These are phyloP conservation scores for Aegilops tauschii DNA, from an alignment of 176 grass and related monocot genomes.

Conservation along the genomic window DNA sequence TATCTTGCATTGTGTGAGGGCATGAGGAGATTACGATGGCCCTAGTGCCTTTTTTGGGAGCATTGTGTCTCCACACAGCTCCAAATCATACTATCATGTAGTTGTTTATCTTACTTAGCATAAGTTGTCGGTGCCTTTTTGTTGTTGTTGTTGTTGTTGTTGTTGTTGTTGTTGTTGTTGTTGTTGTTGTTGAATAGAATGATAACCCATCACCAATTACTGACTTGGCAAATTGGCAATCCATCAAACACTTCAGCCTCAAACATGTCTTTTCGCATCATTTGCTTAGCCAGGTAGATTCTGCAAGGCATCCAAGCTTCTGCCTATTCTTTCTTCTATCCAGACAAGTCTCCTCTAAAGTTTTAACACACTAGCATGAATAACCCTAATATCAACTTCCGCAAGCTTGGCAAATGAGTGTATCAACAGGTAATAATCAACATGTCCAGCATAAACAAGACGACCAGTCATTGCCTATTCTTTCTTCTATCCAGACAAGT, in stretches of 20 bases:
- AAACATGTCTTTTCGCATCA: neutral
- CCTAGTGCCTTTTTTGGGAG: too few species aligned
- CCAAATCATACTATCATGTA: too few species aligned
- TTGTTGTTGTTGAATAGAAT: too few species aligned
- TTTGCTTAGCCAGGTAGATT: too few species aligned
- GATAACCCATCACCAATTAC: neutral
- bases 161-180: too few species aligned
- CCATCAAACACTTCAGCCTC: neutral
- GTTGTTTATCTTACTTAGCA: too few species aligned
- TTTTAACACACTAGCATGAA: conserved; percentile 65
- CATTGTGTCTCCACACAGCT: too few species aligned
- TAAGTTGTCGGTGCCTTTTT: too few species aligned
- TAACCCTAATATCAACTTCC: conserved; percentile 57
- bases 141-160: too few species aligned
- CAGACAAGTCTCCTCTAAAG: conserved; percentile 68
- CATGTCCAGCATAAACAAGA: conserved; percentile 63
- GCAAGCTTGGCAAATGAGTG: conserved; percentile 71
- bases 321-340: conserved; percentile 39
- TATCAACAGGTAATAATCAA: conserved; percentile 88
- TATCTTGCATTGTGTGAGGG: too few species aligned
- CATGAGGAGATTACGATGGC: too few species aligned
- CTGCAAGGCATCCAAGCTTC: too few species aligned
- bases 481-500: conserved; percentile 59
- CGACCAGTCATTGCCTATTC: conserved; percentile 12
- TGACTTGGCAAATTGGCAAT: neutral